These are phyloP conservation scores for Parsonsia alboflavescens DNA, from an alignment of 257 asterid genomes.

Conservation along the genomic window DNA sequence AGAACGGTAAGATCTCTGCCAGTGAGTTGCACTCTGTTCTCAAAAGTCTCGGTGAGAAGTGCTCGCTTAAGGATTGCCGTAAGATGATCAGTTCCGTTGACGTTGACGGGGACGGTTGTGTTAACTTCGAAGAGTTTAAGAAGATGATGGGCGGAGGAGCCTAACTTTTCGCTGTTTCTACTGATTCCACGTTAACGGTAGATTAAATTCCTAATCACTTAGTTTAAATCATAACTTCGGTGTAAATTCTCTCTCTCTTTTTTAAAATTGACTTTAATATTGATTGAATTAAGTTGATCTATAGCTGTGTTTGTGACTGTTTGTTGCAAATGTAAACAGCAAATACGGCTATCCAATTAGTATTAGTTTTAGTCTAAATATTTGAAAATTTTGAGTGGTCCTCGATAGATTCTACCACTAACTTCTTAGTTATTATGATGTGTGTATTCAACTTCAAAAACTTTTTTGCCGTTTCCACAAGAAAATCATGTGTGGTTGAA, in stretches of 20 bases:
- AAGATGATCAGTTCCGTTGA: constrained; percentile 73
- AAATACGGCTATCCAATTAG: background rate
- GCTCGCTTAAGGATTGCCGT: constrained; percentile 65
- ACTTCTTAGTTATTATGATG: background rate
- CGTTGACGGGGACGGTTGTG: constrained; percentile 88
- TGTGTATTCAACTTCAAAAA: background rate
- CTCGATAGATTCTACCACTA: background rate
- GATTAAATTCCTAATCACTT: constrained; percentile 12
- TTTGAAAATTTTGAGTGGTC: background rate
- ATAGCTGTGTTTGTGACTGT: background rate
- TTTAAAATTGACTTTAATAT: background rate
- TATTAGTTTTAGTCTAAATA: background rate
- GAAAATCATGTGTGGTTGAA: constrained; percentile 2
- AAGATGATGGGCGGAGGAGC: constrained; percentile 65
- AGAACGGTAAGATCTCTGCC: constrained; percentile 77
- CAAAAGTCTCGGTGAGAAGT: constrained; percentile 63
- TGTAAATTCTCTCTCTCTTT: constrained; percentile 6
- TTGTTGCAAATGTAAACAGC: background rate
- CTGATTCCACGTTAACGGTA: constrained; percentile 10
- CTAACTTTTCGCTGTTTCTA: constrained; percentile 6
- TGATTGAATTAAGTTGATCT: too few relatives aligned
- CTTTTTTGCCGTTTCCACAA: background rate
- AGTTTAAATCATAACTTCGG: background rate
- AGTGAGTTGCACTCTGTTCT: constrained; percentile 63
- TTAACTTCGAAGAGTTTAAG: constrained; percentile 80